Evolutionary conservation across 2,329 filamentous ascomycete species (phyloP), one percentile per base, ranked within the genome.

Genomic region (Sphaerostilbella broomeana): DNA sequence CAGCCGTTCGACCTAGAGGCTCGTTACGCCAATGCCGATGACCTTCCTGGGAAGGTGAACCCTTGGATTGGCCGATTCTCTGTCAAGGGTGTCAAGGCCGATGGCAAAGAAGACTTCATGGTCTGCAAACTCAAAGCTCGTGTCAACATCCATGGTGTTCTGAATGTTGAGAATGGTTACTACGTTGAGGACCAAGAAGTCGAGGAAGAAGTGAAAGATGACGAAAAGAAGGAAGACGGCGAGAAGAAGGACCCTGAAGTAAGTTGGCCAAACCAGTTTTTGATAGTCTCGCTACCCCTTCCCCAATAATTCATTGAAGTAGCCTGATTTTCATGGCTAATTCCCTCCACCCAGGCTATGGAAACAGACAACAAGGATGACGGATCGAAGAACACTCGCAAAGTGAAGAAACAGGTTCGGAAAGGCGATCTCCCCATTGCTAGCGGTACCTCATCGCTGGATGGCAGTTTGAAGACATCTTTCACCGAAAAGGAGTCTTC

Each of bases 41-140:
- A 75, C 39, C 79, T 98, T 7, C 92, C 92, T 13, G 88, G 89
- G 56, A 94, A 90, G 74, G 74, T 83, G 47, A 86, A 87, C 61
- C 86, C 92, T 33, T 97, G 90, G 85, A 95, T 98, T 52, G 92
- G 92, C 42, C 82, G 87, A 49, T 98, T 98, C 72, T 95, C 89
- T 28, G 88, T 98, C 63, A 98, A 98, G 78, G 86, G 85, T 31
- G 90, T 98, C 59, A 89, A 95, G 76, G 84, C 87, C 27, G 87
- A 94, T 59, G 77, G 81, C 51, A 89, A 92, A 61, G 86, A 94
- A 45, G 92, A 97, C 62, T 98, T 97, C 65, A 97, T 98, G 90
- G 94, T 97, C 58, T 98, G 92, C 83, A 98, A 98, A 73, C 81
- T 98, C 47, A 97, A 97, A 78, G 90, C 92, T 33, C 82, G 92